These are phyloP conservation scores for Platismatia glauca DNA, from an alignment of 495 filamentous ascomycete species.

Conservation along the genomic window DNA sequence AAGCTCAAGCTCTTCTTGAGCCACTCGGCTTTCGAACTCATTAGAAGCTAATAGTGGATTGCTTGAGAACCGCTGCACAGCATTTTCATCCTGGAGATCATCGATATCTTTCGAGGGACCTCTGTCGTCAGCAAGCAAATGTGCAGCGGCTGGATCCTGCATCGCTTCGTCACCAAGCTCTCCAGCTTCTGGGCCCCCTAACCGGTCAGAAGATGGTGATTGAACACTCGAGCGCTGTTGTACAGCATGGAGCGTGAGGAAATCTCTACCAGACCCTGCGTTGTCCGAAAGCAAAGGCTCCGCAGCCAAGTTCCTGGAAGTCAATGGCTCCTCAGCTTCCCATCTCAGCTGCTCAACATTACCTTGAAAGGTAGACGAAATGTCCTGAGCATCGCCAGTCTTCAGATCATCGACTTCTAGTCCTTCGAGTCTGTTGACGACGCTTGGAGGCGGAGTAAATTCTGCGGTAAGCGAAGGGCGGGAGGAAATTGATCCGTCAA, in stretches of 20 bases:
- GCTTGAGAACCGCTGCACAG: not conserved
- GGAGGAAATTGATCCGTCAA: constrained; percentile 9
- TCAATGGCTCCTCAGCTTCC: not conserved
- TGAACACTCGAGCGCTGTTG: not conserved
- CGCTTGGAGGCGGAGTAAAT: not conserved
- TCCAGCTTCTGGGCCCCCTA: not conserved
- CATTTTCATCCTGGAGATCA: not conserved
- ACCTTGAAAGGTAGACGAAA: constrained; percentile 15
- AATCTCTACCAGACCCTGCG: not conserved
- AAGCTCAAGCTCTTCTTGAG: not conserved
- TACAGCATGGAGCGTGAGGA: not conserved
- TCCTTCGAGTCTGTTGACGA: not conserved
- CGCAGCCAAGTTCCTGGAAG: not conserved
- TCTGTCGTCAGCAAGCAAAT: not conserved
- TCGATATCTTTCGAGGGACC: not conserved
- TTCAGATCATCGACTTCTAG: not conserved
- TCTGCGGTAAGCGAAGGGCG: not conserved
- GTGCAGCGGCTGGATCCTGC: not conserved
- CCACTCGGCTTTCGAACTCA: not conserved
- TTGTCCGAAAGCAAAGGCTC: not conserved
- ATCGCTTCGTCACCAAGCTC: not conserved
- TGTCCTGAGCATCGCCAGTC: not conserved
- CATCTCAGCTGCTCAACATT: constrained; percentile 23
- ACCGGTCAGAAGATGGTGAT: not conserved
- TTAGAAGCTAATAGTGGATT: not conserved